A percentile compares a stretch with the other conserved stretches of the same genome.
These are phyloP conservation scores for Harringtonia aguacate DNA, from an alignment of 2,329 filamentous ascomycete genomes.

Conservation along the genomic window DNA sequence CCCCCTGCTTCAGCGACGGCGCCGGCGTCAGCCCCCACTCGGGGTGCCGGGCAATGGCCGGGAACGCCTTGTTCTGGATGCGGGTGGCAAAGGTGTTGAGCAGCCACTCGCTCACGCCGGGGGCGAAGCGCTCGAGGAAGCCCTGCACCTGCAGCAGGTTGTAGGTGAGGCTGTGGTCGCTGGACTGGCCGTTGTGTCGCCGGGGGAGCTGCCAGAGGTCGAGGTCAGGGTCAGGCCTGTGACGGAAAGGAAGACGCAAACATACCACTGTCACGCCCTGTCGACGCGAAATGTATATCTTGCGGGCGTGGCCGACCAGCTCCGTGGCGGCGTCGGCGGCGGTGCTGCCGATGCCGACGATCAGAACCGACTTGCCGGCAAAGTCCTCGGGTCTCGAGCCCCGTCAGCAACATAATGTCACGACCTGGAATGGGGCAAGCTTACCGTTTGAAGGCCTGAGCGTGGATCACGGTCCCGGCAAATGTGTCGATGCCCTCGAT, in stretches of 20 bases:
- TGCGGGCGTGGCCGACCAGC: slow-evolving; percentile 22
- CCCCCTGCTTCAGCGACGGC: slow-evolving; percentile 14
- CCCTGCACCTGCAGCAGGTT: slow-evolving; percentile 20
- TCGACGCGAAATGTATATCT: slow-evolving; percentile 7
- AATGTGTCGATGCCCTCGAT: slow-evolving; percentile 8
- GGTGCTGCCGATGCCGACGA: slow-evolving; percentile 31
- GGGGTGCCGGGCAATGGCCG: slow-evolving; percentile 16
- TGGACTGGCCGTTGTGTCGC: slow-evolving; percentile 21
- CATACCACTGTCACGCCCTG: neutral
- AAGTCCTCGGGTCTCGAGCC: slow-evolving; percentile 21
- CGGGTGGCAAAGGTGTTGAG: slow-evolving; percentile 12
- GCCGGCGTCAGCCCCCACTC: slow-evolving; percentile 20
- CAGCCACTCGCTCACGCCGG: slow-evolving; percentile 6
- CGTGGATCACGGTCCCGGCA: slow-evolving; percentile 26
- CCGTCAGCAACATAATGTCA: neutral
- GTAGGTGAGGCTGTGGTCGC: slow-evolving; percentile 22
- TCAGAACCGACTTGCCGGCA: slow-evolving; percentile 28
- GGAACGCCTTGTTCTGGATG: slow-evolving; percentile 11
- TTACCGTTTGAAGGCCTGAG: slow-evolving; percentile 23
- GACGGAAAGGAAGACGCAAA: neutral
- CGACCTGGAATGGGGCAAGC: no score
- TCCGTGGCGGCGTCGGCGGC: slow-evolving; percentile 23
- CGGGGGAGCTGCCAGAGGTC: slow-evolving; percentile 21
- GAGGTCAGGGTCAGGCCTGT: no score
- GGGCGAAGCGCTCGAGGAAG: slow-evolving; percentile 17